These are phyloP conservation scores for Chalaropsis thielavioides DNA, from an alignment of 2,329 filamentous ascomycete genomes.

Conservation along the genomic window DNA sequence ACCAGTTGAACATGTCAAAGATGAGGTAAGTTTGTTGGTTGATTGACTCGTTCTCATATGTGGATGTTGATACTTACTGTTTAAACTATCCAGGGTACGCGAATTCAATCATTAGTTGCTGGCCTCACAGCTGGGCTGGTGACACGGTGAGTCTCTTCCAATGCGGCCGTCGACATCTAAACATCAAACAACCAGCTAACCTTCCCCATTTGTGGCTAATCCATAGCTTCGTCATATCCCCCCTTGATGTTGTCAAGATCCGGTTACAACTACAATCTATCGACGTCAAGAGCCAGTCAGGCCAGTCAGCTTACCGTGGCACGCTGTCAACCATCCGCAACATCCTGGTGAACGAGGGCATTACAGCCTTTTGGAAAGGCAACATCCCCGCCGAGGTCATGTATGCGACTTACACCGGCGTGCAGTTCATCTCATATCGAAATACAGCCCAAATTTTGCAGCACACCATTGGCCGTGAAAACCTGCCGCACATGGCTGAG, in stretches of 20 bases:
- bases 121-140: conserved; percentile 64
- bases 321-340: conserved; percentile 59
- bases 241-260: conserved; percentile 96
- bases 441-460: conserved; percentile 54
- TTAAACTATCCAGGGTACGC: conserved; percentile 33
- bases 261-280: conserved; percentile 69
- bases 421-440: conserved; percentile 84
- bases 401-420: conserved; percentile 78
- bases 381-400: conserved; percentile 91
- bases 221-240: conserved; percentile 73
- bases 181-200: not conserved
- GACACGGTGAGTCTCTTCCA: conserved; percentile 50
- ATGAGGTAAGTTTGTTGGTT: conserved; percentile 15
- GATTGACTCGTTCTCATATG: not conserved
- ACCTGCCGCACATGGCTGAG: conserved; percentile 52
- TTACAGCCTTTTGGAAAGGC: conserved; percentile 89
- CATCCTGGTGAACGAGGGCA: conserved; percentile 67
- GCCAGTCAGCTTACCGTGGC: conserved; percentile 47
- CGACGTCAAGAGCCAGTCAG: not conserved
- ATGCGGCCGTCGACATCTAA: not conserved
- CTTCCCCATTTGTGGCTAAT: not conserved
- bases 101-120: conserved; percentile 40
- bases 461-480: conserved; percentile 29
- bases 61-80: not conserved
- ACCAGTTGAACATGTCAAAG: conserved; percentile 16